Percentiles rank a stretch among this genome's conserved stretches.
Conservation (phyloP, 371 early-diverging fungal genomes). For the Aphelidium insulamus region DNA sequence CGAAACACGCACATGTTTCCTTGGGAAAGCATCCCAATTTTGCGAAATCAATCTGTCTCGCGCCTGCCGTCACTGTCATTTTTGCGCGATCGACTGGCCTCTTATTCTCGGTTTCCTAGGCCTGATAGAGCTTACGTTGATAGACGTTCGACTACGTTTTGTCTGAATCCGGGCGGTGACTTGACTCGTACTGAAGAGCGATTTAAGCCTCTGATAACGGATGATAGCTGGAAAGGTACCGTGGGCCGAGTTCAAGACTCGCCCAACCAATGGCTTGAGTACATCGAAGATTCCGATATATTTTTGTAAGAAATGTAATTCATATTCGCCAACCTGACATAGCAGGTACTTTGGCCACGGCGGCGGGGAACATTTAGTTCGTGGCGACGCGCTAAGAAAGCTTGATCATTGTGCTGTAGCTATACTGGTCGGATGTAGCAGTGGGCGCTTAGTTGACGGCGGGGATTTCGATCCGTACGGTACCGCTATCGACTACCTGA, state of each 20-base stretch:
- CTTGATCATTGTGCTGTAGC: slow-evolving; percentile 43
- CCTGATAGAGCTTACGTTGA: no score
- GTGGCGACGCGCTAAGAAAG: slow-evolving; percentile 33
- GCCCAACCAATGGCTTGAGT: slow-evolving; percentile 12
- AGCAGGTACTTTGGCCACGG: slow-evolving; percentile 93
- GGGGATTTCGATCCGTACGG: slow-evolving; percentile 80
- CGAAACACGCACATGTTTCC: slow-evolving; percentile 56
- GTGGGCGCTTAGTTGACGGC: slow-evolving; percentile 34
- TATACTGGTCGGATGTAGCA: slow-evolving; percentile 78
- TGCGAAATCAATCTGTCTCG: slow-evolving; percentile 44
- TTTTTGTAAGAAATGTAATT: slow-evolving; percentile 1
- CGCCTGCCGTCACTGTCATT: slow-evolving; percentile 56
- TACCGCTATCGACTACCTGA: slow-evolving; percentile 44
- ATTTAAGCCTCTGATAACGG: slow-evolving; percentile 33
- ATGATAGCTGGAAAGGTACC: slow-evolving; percentile 40
- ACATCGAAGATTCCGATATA: background rate
- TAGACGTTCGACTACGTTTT: no score
- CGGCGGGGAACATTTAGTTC: slow-evolving; percentile 69
- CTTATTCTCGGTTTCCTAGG: no score
- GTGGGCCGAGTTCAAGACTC: slow-evolving; percentile 28
- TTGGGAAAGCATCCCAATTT: slow-evolving; percentile 52
- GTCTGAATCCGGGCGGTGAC: slow-evolving; percentile 73
- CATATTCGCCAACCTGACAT: background rate
- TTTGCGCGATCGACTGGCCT: slow-evolving; percentile 38
- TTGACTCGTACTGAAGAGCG: slow-evolving; percentile 49